A percentile compares a stretch with the other conserved stretches of the same genome.
Conservation (phyloP, 306 rosid species). For the Lathyrus oleraceus region DNA sequence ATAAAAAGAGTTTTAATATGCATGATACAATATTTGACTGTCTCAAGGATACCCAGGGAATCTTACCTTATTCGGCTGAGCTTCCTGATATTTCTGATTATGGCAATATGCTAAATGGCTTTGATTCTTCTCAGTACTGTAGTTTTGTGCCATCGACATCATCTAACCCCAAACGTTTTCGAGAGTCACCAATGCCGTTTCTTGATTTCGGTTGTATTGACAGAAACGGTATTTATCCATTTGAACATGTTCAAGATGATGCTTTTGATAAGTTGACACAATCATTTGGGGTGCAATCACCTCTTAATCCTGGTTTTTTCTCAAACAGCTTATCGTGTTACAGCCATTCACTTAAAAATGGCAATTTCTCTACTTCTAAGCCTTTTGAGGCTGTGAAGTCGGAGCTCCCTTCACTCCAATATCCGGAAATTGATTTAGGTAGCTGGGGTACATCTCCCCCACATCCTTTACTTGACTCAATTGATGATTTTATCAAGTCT, state of each 20-base stretch:
- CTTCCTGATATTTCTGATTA: constrained; percentile 52
- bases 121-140: constrained; percentile 66
- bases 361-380: constrained; percentile 88
- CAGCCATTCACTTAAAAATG: constrained; percentile 89
- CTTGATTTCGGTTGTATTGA: constrained; percentile 48
- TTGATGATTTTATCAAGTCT: constrained; percentile 71
- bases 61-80: constrained; percentile 55
- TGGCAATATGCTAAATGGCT: constrained; percentile 56
- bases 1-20: constrained; percentile 51
- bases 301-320: constrained; percentile 58
- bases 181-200: constrained; percentile 59
- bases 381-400: constrained; percentile 78
- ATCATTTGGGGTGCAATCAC: constrained; percentile 53
- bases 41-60: constrained; percentile 54
- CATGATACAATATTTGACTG: constrained; percentile 64
- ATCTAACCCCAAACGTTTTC: constrained; percentile 65
- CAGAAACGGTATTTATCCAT: constrained; percentile 47
- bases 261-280: constrained; percentile 48
- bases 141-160: constrained; percentile 49
- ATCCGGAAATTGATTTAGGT: constrained; percentile 82
- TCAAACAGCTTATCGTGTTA: constrained; percentile 50
- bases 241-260: constrained; percentile 52
- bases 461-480: constrained; percentile 64
- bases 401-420: constrained; percentile 99
- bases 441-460: constrained; percentile 74